Percentiles rank a stretch among this genome's conserved stretches.
Evolutionary conservation across 768 basidiomycete species (phyloP).

Genomic region (Auricularia cornea): DNA sequence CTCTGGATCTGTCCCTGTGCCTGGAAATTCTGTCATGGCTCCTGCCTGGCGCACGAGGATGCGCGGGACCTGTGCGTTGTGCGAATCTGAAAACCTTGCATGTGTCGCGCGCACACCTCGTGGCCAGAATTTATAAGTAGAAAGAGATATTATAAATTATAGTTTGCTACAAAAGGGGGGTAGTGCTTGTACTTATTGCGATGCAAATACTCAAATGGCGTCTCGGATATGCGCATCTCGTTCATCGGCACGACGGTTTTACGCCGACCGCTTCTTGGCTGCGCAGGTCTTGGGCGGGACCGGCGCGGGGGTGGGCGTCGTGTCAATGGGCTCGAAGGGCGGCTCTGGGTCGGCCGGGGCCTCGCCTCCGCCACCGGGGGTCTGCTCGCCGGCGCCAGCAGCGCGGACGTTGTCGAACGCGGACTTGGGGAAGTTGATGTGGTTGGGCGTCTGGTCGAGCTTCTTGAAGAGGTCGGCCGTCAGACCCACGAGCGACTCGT

Average conservation of each 20-base stretch:
- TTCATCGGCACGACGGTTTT: background rate
- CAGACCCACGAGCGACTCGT: conserved; percentile 6
- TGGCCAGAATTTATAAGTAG: no score
- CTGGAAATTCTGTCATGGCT: no score
- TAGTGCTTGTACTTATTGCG: background rate
- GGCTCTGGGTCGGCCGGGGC: background rate
- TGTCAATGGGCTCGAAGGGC: background rate
- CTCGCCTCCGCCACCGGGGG: background rate
- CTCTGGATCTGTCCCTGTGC: no score
- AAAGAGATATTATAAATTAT: background rate
- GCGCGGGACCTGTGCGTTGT: no score
- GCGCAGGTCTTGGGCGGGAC: background rate
- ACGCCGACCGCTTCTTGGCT: background rate
- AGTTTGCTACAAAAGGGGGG: background rate
- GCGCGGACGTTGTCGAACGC: conserved; percentile 4
- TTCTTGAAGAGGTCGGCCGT: background rate
- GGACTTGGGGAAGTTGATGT: conserved; percentile 6
- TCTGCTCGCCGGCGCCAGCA: background rate
- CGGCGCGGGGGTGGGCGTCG: background rate
- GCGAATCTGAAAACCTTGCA: no score
- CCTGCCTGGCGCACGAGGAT: no score
- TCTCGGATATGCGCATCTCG: background rate
- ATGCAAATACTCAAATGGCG: background rate
- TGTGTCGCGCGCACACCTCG: no score
- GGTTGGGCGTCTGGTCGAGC: conserved; percentile 5